Evolutionary conservation across 352 stramenopile genomes (phyloP).

Genomic region (Pythium plurisporium): DNA sequence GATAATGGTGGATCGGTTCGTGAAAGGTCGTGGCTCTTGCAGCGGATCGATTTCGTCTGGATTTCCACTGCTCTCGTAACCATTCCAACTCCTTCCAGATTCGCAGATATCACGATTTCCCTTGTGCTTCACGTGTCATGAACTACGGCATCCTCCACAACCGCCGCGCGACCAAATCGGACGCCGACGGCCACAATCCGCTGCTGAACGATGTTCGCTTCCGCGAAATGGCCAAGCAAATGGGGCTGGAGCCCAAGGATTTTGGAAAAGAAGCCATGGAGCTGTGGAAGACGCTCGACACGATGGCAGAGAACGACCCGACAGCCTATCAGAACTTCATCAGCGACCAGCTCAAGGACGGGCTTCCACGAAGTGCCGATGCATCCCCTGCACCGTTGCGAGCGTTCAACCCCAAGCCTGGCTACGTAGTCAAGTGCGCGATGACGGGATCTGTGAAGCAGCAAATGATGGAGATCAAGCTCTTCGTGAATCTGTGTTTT

Average conservation of each 20-base stretch:
- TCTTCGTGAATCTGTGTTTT: conserved; percentile 79
- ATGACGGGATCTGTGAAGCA: conserved; percentile 55
- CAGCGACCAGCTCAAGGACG: conserved; percentile 70
- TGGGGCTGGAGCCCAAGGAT: conserved; percentile 66
- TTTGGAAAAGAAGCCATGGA: conserved; percentile 58
- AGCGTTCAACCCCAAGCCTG: conserved; percentile 61
- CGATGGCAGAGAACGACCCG: conserved; percentile 65
- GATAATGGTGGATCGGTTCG: not conserved
- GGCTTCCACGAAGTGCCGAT: conserved; percentile 25
- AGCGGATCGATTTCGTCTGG: not conserved
- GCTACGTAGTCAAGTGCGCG: conserved; percentile 75
- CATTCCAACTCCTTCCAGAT: not conserved
- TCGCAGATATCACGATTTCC: no score
- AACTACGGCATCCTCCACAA: conserved; percentile 88
- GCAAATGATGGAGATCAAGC: conserved; percentile 53
- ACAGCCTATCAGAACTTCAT: conserved; percentile 76
- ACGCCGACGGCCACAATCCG: conserved; percentile 23
- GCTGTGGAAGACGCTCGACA: conserved; percentile 73
- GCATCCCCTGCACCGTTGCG: conserved; percentile 9
- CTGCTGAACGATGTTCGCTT: conserved; percentile 55
- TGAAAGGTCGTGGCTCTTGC: conserved; percentile 22
- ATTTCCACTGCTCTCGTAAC: not conserved
- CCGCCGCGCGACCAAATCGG: conserved; percentile 30
- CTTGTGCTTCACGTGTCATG: no score
- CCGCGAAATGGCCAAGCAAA: conserved; percentile 80